Percentiles rank a stretch among this genome's conserved stretches.
These are phyloP conservation scores for Cudoniella acicularis DNA, from an alignment of 495 filamentous ascomycete species.

Conservation along the genomic window DNA sequence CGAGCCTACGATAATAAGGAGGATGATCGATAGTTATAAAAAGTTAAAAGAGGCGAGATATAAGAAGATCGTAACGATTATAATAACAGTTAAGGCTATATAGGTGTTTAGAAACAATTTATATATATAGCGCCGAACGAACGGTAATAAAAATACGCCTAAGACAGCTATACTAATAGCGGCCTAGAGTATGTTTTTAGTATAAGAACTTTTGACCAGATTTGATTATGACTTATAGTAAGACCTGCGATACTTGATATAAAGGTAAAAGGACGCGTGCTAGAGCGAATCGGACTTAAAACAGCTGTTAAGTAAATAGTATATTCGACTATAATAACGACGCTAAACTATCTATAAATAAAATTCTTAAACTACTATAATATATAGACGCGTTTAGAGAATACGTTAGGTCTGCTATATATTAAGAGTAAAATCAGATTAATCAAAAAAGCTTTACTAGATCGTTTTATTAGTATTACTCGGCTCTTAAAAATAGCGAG, in stretches of 20 bases:
- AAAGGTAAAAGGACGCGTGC: conserved; percentile 10
- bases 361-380: conserved; percentile 17
- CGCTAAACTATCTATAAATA: conserved; percentile 12
- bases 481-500: conserved; percentile 12
- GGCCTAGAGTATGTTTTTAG: conserved; percentile 17
- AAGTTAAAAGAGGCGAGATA: too few relatives aligned
- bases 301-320: conserved; percentile 10
- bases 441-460: conserved; percentile 16
- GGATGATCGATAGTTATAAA: too few relatives aligned
- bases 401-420: conserved; percentile 11
- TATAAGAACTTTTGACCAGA: conserved; percentile 15
- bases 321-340: conserved; percentile 12
- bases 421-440: conserved; percentile 18
- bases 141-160: conserved; percentile 13
- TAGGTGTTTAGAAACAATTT: conserved; percentile 13
- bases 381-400: conserved; percentile 15
- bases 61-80: too few relatives aligned
- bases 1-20: too few relatives aligned
- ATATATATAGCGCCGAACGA: conserved; percentile 10
- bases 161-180: conserved; percentile 17
- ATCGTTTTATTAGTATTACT: conserved; percentile 14
- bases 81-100: conserved; percentile 7
- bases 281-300: conserved; percentile 14
- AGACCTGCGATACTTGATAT: conserved; percentile 17
- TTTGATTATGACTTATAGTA: conserved; percentile 19